Conservation (phyloP, 2,329 filamentous ascomycete genomes). For the Pyrenophora teres region DNA sequence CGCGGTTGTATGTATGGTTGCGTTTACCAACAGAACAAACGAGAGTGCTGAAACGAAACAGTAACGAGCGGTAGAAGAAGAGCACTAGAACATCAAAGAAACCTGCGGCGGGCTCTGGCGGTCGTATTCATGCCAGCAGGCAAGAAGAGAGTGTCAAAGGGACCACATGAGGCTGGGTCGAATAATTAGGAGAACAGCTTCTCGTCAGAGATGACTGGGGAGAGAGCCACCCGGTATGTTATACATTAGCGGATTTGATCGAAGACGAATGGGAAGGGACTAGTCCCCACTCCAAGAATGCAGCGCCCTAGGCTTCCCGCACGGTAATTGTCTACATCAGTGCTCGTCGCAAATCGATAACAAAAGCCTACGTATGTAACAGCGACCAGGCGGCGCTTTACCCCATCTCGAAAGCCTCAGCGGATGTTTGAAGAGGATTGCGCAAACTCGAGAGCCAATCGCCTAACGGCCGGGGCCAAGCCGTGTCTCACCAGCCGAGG, state of each 20-base stretch:
- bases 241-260: constrained; percentile 21
- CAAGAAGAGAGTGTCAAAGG: constrained; percentile 21
- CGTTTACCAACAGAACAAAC: constrained; percentile 39
- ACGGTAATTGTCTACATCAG: constrained; percentile 16
- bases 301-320: constrained; percentile 15
- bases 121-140: constrained; percentile 38
- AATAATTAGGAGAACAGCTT: constrained; percentile 23
- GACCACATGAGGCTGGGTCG: constrained; percentile 20
- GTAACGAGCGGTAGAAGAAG: constrained; percentile 33
- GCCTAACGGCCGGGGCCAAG: constrained; percentile 6
- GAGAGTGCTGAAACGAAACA: constrained; percentile 39
- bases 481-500: constrained; percentile 15
- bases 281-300: constrained; percentile 19
- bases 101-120: constrained; percentile 31
- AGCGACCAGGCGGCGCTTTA: constrained; percentile 17
- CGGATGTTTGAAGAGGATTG: constrained; percentile 17
- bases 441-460: constrained; percentile 16
- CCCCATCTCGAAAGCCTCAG: constrained; percentile 17
- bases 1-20: constrained; percentile 32
- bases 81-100: constrained; percentile 31
- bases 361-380: constrained; percentile 14
- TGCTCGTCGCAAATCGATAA: constrained; percentile 15
- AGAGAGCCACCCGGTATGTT: constrained; percentile 21
- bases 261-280: constrained; percentile 16
- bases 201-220: constrained; percentile 20